A percentile compares a stretch with the other conserved stretches of the same genome.
These are phyloP conservation scores for Mucor sp. DNA, from an alignment of 371 early-diverging fungal species.

Conservation along the genomic window DNA sequence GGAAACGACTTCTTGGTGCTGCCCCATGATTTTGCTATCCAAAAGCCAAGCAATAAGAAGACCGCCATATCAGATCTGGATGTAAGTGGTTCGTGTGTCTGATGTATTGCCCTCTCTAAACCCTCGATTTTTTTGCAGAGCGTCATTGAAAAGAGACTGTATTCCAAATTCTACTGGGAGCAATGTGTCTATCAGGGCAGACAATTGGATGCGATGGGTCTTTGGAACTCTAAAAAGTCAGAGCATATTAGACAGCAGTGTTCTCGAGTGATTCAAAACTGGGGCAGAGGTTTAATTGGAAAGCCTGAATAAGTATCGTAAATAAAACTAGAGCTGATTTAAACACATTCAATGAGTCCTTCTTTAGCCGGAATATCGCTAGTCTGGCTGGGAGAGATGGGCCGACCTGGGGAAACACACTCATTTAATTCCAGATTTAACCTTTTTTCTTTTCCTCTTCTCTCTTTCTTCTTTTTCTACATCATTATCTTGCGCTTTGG, in stretches of 20 bases:
- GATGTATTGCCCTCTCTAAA: background rate
- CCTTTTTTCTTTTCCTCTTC: background rate
- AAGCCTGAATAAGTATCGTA: slow-evolving; percentile 18
- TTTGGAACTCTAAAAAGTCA: slow-evolving; percentile 41
- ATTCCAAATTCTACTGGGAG: slow-evolving; percentile 52
- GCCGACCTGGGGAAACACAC: background rate
- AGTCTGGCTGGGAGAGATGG: background rate
- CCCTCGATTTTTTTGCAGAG: slow-evolving; percentile 18
- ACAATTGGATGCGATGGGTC: slow-evolving; percentile 43
- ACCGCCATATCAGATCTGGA: slow-evolving; percentile 40
- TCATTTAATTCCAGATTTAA: background rate
- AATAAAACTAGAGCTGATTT: slow-evolving; percentile 1
- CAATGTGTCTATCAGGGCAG: slow-evolving; percentile 51
- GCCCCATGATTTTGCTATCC: slow-evolving; percentile 44
- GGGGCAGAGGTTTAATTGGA: slow-evolving; percentile 52
- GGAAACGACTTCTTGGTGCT: slow-evolving; percentile 50
- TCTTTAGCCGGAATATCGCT: background rate
- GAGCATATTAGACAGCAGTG: slow-evolving; percentile 47
- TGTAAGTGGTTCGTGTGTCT: slow-evolving; percentile 21
- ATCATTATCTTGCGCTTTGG: background rate
- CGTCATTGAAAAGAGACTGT: slow-evolving; percentile 48
- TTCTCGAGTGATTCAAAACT: slow-evolving; percentile 46
- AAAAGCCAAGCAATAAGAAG: slow-evolving; percentile 28
- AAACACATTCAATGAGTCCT: background rate
- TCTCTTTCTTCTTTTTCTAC: background rate